Percentiles rank a stretch among this genome's conserved stretches.
phyloP scores from a whole-genome alignment of 75 land plant species.

The Sequoia sempervirens region DNA sequence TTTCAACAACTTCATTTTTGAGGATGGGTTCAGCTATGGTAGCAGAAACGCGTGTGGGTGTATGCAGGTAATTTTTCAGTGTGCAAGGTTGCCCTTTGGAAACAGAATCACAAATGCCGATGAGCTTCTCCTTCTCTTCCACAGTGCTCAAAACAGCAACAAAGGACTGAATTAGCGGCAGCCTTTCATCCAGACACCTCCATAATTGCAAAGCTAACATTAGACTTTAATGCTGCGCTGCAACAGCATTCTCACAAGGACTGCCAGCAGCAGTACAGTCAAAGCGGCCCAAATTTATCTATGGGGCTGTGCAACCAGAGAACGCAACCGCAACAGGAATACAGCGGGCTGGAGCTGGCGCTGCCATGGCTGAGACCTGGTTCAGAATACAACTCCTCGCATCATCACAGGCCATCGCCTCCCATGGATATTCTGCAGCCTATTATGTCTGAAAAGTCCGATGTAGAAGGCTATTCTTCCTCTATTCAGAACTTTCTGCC shows the following conservation, averaged over 20 bases:
- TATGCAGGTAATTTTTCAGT: background rate
- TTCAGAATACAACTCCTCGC: background rate
- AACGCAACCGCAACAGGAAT: background rate
- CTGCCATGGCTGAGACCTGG: slow-evolving; percentile 10
- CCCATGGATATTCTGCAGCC: slow-evolving; percentile 5
- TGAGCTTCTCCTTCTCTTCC: slow-evolving; percentile 10
- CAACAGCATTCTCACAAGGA: slow-evolving; percentile 6
- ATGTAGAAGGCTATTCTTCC: background rate
- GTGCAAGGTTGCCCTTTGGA: background rate
- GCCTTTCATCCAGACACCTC: background rate
- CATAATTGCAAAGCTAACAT: background rate
- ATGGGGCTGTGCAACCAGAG: slow-evolving; percentile 3
- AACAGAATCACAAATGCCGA: slow-evolving; percentile 7
- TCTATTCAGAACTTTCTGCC: slow-evolving; percentile 13
- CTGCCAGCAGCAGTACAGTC: background rate
- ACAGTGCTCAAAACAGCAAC: background rate
- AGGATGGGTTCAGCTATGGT: background rate
- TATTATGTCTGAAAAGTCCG: background rate
- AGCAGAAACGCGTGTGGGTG: background rate
- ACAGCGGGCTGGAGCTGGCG: slow-evolving; percentile 8
- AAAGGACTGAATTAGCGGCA: slow-evolving; percentile 6
- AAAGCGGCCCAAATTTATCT: slow-evolving; percentile 4
- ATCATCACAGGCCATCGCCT: background rate
- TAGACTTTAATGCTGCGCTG: background rate
- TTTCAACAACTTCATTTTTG: background rate